Conservation (phyloP, 2,329 filamentous ascomycete genomes). For the Neofusicoccum laricinum region DNA sequence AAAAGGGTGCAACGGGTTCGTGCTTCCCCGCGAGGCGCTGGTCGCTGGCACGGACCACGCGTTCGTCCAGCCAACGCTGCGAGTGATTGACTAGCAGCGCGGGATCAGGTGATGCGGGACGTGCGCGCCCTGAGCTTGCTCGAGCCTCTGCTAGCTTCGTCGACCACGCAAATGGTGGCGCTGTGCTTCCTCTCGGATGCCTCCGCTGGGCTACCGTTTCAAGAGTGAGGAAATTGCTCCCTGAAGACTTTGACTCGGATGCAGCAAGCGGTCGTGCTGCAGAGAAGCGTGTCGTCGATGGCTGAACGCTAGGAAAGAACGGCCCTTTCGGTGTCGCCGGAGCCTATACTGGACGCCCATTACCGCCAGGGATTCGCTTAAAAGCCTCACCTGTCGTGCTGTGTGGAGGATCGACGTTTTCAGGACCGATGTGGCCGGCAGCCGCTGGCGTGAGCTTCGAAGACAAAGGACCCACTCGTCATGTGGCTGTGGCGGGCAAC, state of each 20-base stretch:
- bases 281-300: constrained; percentile 7
- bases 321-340: constrained; percentile 14
- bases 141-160: constrained; percentile 3
- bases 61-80: constrained; percentile 4
- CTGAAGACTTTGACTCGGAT: constrained; percentile 10
- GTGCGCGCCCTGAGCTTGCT: constrained; percentile 4
- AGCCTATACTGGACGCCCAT: constrained; percentile 5
- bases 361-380: constrained; percentile 11
- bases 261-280: background rate
- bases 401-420: constrained; percentile 14
- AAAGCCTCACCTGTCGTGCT: constrained; percentile 3
- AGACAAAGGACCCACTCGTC: background rate
- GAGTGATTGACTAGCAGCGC: background rate
- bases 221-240: constrained; percentile 1
- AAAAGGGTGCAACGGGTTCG: constrained; percentile 10
- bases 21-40: constrained; percentile 5
- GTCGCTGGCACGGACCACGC: constrained; percentile 9
- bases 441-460: constrained; percentile 5
- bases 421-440: constrained; percentile 4
- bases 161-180: background rate
- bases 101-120: constrained; percentile 4
- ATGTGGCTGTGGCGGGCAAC: constrained; percentile 14
- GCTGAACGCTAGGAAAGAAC: constrained; percentile 3
- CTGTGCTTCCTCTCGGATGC: background rate
- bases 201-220: background rate